A percentile compares a stretch with the other conserved stretches of the same genome.
Evolutionary conservation across 2,329 filamentous ascomycete species (phyloP).

Genomic region (Polychaeton citri): DNA sequence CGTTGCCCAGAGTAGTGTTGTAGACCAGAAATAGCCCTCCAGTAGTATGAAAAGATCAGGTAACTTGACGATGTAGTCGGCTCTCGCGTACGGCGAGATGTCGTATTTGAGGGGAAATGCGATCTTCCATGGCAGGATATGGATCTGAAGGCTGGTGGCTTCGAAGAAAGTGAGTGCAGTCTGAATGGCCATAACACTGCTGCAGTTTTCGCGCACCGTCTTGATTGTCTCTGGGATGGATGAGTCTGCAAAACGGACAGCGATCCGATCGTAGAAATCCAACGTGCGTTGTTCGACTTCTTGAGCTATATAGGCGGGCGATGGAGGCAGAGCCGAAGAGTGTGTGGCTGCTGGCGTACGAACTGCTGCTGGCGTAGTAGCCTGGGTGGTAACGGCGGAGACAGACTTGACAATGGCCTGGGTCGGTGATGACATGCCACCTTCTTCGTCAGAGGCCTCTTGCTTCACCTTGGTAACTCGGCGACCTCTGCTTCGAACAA

Average conservation of each 20-base stretch:
- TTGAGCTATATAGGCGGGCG: conserved; percentile 63
- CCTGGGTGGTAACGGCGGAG: neutral
- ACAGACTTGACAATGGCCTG: neutral
- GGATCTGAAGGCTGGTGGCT: conserved; percentile 52
- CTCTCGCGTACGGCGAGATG: conserved; percentile 34
- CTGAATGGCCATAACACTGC: conserved; percentile 60
- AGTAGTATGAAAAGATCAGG: conserved; percentile 73
- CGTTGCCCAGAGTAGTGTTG: conserved; percentile 56
- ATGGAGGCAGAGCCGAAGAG: conserved; percentile 49
- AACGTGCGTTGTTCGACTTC: conserved; percentile 60
- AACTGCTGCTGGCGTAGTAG: conserved; percentile 3
- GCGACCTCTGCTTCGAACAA: conserved; percentile 14
- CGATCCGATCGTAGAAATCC: conserved; percentile 52
- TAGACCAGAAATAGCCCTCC: conserved; percentile 56
- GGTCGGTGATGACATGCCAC: neutral
- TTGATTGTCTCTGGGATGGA: conserved; percentile 54
- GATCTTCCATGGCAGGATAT: conserved; percentile 58
- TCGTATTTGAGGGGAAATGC: conserved; percentile 57
- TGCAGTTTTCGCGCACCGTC: conserved; percentile 54
- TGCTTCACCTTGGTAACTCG: conserved; percentile 22
- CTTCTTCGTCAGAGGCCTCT: conserved; percentile 7
- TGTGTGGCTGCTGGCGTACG: conserved; percentile 23
- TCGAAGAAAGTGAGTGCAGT: conserved; percentile 56
- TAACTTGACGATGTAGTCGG: conserved; percentile 39
- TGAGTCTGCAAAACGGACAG: conserved; percentile 50